These are phyloP conservation scores for Graphium sp. DNA, from an alignment of 2,329 filamentous ascomycete genomes.

Conservation along the genomic window DNA sequence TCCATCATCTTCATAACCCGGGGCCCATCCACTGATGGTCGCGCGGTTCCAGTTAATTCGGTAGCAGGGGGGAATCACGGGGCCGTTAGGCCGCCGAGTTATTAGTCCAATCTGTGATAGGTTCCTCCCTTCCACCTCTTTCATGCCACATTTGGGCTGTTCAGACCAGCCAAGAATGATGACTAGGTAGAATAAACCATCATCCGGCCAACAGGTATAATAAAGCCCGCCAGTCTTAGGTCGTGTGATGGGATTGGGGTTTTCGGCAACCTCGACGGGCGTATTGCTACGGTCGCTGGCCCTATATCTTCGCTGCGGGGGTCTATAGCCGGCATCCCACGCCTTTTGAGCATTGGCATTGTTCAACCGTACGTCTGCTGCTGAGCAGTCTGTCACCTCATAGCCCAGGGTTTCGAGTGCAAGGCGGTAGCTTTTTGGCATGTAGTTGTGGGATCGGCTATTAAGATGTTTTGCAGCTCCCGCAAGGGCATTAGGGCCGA, in stretches of 20 bases:
- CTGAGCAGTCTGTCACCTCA: too few species aligned
- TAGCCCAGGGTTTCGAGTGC: too few species aligned
- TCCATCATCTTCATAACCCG: conserved; percentile 7
- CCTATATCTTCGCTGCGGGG: too few species aligned
- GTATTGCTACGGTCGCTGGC: too few species aligned
- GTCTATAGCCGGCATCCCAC: too few species aligned
- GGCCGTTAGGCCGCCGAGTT: conserved; percentile 1
- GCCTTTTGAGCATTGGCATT: too few species aligned
- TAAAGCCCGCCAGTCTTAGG: conserved; percentile 7
- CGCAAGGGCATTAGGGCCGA: conserved; percentile 6
- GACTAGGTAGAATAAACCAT: conserved; percentile 6
- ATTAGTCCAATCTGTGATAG: conserved; percentile 4
- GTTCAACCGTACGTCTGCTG: too few species aligned
- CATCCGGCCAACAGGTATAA: conserved; percentile 5
- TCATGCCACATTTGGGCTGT: conserved; percentile 5
- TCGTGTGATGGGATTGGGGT: conserved; percentile 4
- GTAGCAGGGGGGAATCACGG: conserved; percentile 5
- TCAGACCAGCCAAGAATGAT: conserved; percentile 8
- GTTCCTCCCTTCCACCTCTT: background rate
- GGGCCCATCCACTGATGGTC: conserved; percentile 6
- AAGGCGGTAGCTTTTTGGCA: too few species aligned
- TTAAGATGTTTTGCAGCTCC: conserved; percentile 8
- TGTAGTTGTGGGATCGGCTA: conserved; percentile 5
- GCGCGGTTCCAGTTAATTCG: conserved; percentile 4
- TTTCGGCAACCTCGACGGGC: too few species aligned